Base-by-base conservation (phyloP, 495 filamentous ascomycete species). In the Lasiosphaeris hirsuta region DNA sequence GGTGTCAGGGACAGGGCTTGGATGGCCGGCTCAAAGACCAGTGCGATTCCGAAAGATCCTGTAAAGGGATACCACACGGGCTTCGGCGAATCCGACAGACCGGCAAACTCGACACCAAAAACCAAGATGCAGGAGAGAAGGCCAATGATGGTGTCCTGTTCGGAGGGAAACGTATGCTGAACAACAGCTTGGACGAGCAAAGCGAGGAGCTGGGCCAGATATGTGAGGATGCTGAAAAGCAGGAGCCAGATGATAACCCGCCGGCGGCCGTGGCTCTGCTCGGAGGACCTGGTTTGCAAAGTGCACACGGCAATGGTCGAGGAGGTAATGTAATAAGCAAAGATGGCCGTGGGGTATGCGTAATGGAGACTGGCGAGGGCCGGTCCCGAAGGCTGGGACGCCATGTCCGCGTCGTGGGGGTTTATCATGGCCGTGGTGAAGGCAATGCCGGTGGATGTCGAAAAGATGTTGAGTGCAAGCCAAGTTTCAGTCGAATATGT, bases 1-100 rank as follows among this genome's bases (percentile, higher is more conserved):
- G 65, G 61, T 33, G 72, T 63, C 11, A 74, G 61, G 10, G 69
- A 56, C 40, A 81, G 37, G 15, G 54, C 59, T 36, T 73, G 66
- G 30, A 84, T 63, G 37, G 69, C 63, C 0, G 73, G 63, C 65
- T 87, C 84, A 6, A 78, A 74, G 10, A 75, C 48, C 6, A 85
- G 64, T 13, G 75, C 78, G 18, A 86, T 56, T 18, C 78, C 60
- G 74, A 84, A 83, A 6, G 80, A 76, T 10, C 81, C 83, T 37
- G 75, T 78, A 58, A 81, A 85, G 0, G 83, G 81, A 56, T 86
- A 83, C 84, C 84, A 86, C 14, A 85, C 79, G 9, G 76, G 72
- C 44, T 75, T 74, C 44, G 69, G 51, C 13, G 71, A 68, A 42
- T 80, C 78, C 18, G 71, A 68, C 6, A 87, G 70, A 7, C 73